Evolutionary conservation across 2,329 filamentous ascomycete genomes (phyloP).

Genomic region (Venturia aucupariae): DNA sequence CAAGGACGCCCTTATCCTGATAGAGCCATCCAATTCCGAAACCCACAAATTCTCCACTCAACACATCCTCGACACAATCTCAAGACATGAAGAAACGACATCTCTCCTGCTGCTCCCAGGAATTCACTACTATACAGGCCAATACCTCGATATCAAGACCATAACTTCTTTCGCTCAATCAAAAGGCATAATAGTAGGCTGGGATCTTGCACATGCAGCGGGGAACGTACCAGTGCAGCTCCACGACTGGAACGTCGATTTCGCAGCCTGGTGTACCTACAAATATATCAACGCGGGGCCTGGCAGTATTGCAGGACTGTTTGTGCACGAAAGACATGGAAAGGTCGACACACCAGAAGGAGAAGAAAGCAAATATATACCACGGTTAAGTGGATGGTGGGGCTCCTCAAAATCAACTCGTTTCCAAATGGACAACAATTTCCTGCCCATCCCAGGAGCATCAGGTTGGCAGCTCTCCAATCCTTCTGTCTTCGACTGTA

Average conservation of each 20-base stretch:
- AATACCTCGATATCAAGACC: conserved; percentile 70
- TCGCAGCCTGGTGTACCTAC: conserved; percentile 89
- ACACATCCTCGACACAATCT: conserved; percentile 63
- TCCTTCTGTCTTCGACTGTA: conserved; percentile 68
- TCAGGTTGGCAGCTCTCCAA: conserved; percentile 81
- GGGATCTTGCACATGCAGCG: conserved; percentile 80
- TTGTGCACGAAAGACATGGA: conserved; percentile 69
- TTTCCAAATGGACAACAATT: conserved; percentile 77
- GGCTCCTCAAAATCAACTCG: conserved; percentile 66
- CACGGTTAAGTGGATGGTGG: conserved; percentile 77
- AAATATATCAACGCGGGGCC: conserved; percentile 88
- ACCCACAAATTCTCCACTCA: conserved; percentile 58
- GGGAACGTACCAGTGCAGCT: conserved; percentile 73
- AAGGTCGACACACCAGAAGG: conserved; percentile 32
- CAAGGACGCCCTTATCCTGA: conserved; percentile 60
- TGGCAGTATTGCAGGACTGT: conserved; percentile 69
- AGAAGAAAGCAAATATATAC: conserved; percentile 21
- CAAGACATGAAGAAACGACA: conserved; percentile 61
- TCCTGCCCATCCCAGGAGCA: conserved; percentile 68
- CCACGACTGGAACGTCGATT: conserved; percentile 87
- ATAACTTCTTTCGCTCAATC: conserved; percentile 71
- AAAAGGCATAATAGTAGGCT: conserved; percentile 65
- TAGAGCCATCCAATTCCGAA: conserved; percentile 48
- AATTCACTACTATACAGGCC: conserved; percentile 87
- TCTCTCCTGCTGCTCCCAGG: conserved; percentile 75